These are phyloP conservation scores for Jaltomata sinuosa DNA, from an alignment of 257 asterid species.

Conservation along the genomic window DNA sequence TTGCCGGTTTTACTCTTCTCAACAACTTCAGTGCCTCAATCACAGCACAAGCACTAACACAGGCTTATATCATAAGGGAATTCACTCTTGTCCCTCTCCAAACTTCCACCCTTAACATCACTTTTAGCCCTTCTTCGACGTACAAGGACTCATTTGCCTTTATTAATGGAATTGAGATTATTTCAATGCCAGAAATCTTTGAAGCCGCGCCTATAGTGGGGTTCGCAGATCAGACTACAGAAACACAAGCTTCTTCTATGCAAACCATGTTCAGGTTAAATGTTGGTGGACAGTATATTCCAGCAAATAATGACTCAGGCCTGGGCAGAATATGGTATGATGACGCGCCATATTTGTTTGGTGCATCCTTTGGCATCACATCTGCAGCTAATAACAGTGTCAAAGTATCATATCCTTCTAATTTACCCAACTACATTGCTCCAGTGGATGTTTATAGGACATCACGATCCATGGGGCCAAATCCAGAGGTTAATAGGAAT, in stretches of 20 bases:
- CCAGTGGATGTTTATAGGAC: slow-evolving; percentile 44
- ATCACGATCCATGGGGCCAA: slow-evolving; percentile 56
- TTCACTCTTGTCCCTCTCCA: slow-evolving; percentile 16
- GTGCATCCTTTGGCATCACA: slow-evolving; percentile 49
- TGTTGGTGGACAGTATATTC: slow-evolving; percentile 54
- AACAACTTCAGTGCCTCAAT: slow-evolving; percentile 56
- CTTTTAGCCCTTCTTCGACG: slow-evolving; percentile 35
- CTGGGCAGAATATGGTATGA: slow-evolving; percentile 57
- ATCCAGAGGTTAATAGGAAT: slow-evolving; percentile 31
- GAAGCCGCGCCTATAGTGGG: slow-evolving; percentile 33
- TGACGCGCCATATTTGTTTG: slow-evolving; percentile 51
- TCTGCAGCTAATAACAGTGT: slow-evolving; percentile 24
- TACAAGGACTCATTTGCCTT: slow-evolving; percentile 40
- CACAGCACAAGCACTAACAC: slow-evolving; percentile 46
- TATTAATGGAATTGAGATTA: slow-evolving; percentile 63
- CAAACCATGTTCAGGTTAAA: slow-evolving; percentile 64
- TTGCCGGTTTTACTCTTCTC: slow-evolving; percentile 38
- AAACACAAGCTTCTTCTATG: slow-evolving; percentile 13
- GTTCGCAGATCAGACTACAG: slow-evolving; percentile 14
- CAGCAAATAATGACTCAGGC: slow-evolving; percentile 33
- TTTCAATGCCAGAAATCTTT: slow-evolving; percentile 54
- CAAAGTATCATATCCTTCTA: slow-evolving; percentile 24
- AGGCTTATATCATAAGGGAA: slow-evolving; percentile 51
- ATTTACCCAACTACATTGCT: slow-evolving; percentile 24
- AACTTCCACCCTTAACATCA: slow-evolving; percentile 33